phyloP scores from a whole-genome alignment of 768 basidiomycete genomes.

The Boletus eberwhitei region DNA sequence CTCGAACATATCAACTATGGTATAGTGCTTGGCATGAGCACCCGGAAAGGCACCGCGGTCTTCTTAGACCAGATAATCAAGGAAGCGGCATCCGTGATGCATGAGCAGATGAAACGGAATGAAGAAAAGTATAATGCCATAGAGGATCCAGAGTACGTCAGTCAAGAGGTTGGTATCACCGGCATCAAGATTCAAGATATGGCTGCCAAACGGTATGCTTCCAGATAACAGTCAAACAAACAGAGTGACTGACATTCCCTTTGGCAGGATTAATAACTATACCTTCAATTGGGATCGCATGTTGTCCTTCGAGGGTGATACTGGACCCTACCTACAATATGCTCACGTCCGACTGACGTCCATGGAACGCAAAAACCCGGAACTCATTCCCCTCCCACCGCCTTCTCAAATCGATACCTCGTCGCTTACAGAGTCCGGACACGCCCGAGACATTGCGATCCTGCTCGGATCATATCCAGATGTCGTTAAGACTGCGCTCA shows the following conservation, averaged over 20 bases:
- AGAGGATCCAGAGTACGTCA: constrained; percentile 79
- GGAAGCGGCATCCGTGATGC: constrained; percentile 87
- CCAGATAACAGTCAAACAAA: not conserved
- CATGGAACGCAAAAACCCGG: constrained; percentile 87
- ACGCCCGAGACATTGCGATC: constrained; percentile 82
- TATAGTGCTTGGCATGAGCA: constrained; percentile 93
- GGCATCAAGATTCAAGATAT: constrained; percentile 98
- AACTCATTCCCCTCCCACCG: constrained; percentile 72
- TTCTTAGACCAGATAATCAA: constrained; percentile 92
- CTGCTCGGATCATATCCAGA: constrained; percentile 91
- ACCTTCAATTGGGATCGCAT: constrained; percentile 92
- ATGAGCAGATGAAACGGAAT: constrained; percentile 94
- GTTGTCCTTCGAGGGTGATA: constrained; percentile 95
- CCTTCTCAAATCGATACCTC: constrained; percentile 65
- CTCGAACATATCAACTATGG: constrained; percentile 91
- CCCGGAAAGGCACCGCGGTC: constrained; percentile 88
- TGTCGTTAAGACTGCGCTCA: constrained; percentile 81
- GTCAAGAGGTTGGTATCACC: constrained; percentile 85
- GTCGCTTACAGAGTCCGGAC: constrained; percentile 61
- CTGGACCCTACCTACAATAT: constrained; percentile 94
- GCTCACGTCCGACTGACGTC: constrained; percentile 92
- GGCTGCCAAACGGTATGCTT: constrained; percentile 79
- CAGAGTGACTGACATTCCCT: not conserved
- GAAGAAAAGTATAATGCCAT: constrained; percentile 88
- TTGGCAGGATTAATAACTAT: constrained; percentile 86